Evolutionary conservation across 2,329 filamentous ascomycete species (phyloP).

Genomic region (Paecilomyces formosus): DNA sequence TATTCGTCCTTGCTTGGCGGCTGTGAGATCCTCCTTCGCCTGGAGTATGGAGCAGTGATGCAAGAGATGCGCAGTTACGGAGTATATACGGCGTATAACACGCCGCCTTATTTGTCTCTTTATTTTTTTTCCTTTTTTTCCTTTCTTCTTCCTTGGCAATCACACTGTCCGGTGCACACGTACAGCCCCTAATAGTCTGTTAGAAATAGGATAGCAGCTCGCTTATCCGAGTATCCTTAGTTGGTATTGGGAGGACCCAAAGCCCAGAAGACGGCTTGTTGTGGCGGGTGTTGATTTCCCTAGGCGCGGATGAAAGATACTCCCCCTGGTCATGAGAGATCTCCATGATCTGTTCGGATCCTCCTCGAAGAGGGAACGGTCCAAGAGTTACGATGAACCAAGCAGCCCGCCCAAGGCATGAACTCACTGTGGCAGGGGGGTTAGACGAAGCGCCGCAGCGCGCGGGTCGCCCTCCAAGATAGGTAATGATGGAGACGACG

Average conservation of each 20-base stretch:
- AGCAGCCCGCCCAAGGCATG: background rate
- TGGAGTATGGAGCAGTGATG: background rate
- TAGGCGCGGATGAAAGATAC: background rate
- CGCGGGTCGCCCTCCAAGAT: background rate
- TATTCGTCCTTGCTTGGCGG: background rate
- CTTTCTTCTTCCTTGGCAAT: background rate
- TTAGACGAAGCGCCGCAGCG: background rate
- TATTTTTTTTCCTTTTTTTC: too few relatives aligned
- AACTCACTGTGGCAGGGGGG: background rate
- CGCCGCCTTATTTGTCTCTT: background rate
- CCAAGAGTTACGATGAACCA: background rate
- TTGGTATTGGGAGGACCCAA: background rate
- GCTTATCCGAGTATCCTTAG: too few relatives aligned
- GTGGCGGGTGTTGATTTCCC: background rate
- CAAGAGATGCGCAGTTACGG: background rate
- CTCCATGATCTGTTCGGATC: background rate
- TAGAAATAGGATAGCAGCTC: too few relatives aligned
- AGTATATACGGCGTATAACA: background rate
- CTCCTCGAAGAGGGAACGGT: background rate
- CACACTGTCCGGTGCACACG: background rate
- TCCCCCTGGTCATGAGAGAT: background rate
- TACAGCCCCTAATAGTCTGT: too few relatives aligned
- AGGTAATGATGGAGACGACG: background rate
- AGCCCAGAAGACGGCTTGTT: background rate
- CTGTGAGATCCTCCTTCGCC: background rate